Percentiles rank a stretch among this genome's conserved stretches.
Conservation (phyloP, 164 flowering plant species). For the Annona squamosa region DNA sequence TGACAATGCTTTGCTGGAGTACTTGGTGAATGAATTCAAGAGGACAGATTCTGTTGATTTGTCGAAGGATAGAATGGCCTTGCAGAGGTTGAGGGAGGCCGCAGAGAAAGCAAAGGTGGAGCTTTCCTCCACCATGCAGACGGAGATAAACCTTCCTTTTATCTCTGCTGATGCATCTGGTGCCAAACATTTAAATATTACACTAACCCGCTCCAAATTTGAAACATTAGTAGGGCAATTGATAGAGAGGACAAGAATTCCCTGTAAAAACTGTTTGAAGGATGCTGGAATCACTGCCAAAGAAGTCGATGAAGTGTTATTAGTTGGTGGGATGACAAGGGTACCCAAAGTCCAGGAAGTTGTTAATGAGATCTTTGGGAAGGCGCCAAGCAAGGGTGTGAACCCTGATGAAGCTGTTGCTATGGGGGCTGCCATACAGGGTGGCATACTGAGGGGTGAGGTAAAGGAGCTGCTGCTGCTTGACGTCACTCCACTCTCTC, state of each 20-base stretch:
- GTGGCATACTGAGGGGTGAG: conserved; percentile 32
- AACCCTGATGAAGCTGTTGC: conserved; percentile 45
- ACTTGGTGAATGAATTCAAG: conserved; percentile 29
- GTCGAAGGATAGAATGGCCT: conserved; percentile 26
- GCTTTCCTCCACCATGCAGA: conserved; percentile 35
- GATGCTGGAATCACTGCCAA: conserved; percentile 27
- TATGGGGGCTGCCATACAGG: conserved; percentile 38
- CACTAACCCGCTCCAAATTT: conserved; percentile 30
- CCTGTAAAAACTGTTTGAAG: conserved; percentile 30
- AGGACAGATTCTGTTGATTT: conserved; percentile 27
- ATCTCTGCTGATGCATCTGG: conserved; percentile 40
- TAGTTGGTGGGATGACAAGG: conserved; percentile 37
- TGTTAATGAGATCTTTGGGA: conserved; percentile 30
- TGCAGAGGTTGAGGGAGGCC: conserved; percentile 33
- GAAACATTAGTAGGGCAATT: conserved; percentile 24
- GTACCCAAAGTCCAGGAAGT: conserved; percentile 33
- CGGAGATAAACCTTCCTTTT: conserved; percentile 37
- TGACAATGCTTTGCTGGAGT: conserved; percentile 27
- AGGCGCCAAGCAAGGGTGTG: conserved; percentile 31
- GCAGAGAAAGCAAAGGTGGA: conserved; percentile 39
- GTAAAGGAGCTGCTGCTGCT: conserved; percentile 36
- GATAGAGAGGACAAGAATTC: conserved; percentile 28
- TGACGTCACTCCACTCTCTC: conserved; percentile 37
- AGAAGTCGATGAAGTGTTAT: conserved; percentile 32
- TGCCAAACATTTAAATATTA: conserved; percentile 31